A percentile compares a stretch with the other conserved stretches of the same genome.
These are phyloP conservation scores for Pinus tabuliformis DNA, from an alignment of 75 land plant genomes.

Conservation along the genomic window DNA sequence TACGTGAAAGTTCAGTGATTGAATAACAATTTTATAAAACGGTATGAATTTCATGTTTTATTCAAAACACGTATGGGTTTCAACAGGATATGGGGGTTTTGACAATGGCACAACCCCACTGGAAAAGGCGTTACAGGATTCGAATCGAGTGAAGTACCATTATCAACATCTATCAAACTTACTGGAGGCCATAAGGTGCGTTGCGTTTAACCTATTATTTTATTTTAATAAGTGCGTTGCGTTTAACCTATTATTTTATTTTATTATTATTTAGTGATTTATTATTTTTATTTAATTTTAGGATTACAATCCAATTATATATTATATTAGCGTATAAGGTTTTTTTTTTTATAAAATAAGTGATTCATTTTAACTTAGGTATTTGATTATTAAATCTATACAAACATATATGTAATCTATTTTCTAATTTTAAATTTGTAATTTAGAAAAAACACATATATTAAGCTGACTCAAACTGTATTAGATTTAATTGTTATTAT, in stretches of 20 bases:
- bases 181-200: slow-evolving; percentile 18
- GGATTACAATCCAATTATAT: too few species aligned
- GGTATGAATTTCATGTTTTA: background rate
- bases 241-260: background rate
- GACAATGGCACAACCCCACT: slow-evolving; percentile 24
- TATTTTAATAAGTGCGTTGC: too few species aligned
- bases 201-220: background rate
- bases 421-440: too few species aligned
- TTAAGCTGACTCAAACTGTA: too few species aligned
- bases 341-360: too few species aligned
- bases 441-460: too few species aligned
- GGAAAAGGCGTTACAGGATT: slow-evolving; percentile 22
- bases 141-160: slow-evolving; percentile 22
- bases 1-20: background rate
- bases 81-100: slow-evolving; percentile 29
- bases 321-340: too few species aligned
- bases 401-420: too few species aligned
- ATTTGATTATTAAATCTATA: too few species aligned
- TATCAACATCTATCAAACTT: slow-evolving; percentile 26
- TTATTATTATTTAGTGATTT: too few species aligned
- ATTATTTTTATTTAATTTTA: too few species aligned
- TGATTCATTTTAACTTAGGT: too few species aligned
- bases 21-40: background rate
- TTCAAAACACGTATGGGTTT: background rate
- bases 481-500: background rate